Evolutionary conservation across 805 yeast species (phyloP).

Genomic region (Tetrapisispora taiwanensis): DNA sequence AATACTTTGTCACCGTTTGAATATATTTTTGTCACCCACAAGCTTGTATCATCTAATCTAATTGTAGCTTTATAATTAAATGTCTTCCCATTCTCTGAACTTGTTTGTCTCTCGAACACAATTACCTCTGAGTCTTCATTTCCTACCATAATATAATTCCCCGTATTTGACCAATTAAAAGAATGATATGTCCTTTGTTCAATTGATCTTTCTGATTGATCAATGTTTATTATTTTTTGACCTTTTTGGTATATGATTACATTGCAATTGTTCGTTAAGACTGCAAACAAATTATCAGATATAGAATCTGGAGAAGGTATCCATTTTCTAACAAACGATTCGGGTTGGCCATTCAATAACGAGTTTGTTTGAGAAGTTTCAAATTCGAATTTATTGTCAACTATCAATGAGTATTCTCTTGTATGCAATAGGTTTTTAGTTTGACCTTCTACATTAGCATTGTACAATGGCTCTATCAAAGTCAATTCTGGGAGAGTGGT

Average conservation of each 20-base stretch:
- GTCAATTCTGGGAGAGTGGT: constrained; percentile 22
- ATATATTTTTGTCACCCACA: constrained; percentile 18
- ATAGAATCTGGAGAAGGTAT: constrained; percentile 15
- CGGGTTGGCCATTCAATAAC: constrained; percentile 23
- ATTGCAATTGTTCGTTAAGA: constrained; percentile 23
- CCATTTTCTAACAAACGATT: constrained; percentile 14
- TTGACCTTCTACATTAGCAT: constrained; percentile 9
- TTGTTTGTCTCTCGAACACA: constrained; percentile 5
- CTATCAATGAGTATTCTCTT: constrained; percentile 14
- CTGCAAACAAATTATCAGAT: constrained; percentile 13
- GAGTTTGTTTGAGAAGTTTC: constrained; percentile 15
- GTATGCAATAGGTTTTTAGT: constrained; percentile 21
- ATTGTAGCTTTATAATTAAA: not conserved
- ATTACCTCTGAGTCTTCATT: constrained; percentile 20
- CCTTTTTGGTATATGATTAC: constrained; percentile 16
- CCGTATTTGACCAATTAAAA: constrained; percentile 21
- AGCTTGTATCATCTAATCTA: not conserved
- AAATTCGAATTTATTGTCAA: constrained; percentile 23
- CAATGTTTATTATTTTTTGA: constrained; percentile 12
- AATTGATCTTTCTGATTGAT: constrained; percentile 8
- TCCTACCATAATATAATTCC: constrained; percentile 15
- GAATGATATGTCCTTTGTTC: constrained; percentile 19
- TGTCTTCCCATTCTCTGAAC: not conserved
- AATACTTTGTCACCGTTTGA: constrained; percentile 10
- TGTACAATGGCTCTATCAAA: constrained; percentile 20